phyloP scores from a whole-genome alignment of 768 basidiomycete species.

The Clitopilus hobsonii region DNA sequence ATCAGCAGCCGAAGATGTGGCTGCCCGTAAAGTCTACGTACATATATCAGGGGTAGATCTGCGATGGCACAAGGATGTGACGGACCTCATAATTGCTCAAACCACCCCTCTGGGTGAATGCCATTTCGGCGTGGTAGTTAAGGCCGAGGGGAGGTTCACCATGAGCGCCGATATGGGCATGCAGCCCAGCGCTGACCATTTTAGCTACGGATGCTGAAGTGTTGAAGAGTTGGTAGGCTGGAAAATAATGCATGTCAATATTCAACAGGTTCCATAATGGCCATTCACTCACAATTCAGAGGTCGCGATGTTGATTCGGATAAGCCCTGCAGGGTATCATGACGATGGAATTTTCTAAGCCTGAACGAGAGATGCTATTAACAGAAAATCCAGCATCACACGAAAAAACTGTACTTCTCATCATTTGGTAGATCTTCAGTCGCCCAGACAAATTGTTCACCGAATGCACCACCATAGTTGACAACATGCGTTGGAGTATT shows the following conservation, averaged over 20 bases:
- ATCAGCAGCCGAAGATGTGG: conserved; percentile 59
- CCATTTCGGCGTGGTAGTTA: conserved; percentile 78
- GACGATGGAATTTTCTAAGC: conserved; percentile 57
- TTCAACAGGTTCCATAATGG: not conserved
- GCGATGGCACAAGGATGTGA: not conserved
- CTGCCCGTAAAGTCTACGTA: conserved; percentile 58
- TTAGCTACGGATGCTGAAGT: conserved; percentile 63
- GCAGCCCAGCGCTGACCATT: conserved; percentile 61
- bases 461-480: conserved; percentile 69
- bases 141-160: conserved; percentile 68
- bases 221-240: conserved; percentile 65
- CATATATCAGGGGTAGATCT: not conserved
- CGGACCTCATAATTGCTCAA: conserved; percentile 65
- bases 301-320: conserved; percentile 62
- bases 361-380: conserved; percentile 24
- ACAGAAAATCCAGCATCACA: not conserved
- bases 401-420: conserved; percentile 47
- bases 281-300: conserved; percentile 40
- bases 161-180: conserved; percentile 68
- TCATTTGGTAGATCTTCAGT: conserved; percentile 60
- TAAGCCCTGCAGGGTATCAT: conserved; percentile 57
- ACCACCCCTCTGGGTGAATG: conserved; percentile 58
- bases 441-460: conserved; percentile 70
- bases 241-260: conserved; percentile 3
- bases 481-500: conserved; percentile 73